Conservation (phyloP, 768 basidiomycete species). For the Fibroporia radiculosa region DNA sequence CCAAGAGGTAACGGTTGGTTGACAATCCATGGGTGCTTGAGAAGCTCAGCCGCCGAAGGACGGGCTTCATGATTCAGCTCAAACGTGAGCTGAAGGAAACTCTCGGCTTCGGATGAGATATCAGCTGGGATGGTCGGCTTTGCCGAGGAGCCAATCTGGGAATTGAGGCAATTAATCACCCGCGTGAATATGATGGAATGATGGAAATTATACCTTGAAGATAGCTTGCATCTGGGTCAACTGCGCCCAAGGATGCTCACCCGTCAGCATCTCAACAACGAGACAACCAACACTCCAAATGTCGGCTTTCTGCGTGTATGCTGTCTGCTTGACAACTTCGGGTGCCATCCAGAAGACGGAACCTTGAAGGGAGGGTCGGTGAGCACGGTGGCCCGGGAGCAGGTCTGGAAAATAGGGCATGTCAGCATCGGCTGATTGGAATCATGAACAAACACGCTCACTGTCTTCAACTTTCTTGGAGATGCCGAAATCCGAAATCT, state of each 20-base stretch:
- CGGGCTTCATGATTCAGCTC: constrained; percentile 76
- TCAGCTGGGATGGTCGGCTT: constrained; percentile 87
- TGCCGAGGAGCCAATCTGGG: constrained; percentile 84
- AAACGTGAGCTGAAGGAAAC: constrained; percentile 82
- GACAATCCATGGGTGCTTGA: constrained; percentile 67
- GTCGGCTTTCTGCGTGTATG: constrained; percentile 87
- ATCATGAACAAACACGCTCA: constrained; percentile 36
- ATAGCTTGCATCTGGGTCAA: constrained; percentile 99
- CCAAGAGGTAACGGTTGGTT: constrained; percentile 13
- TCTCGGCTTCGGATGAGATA: constrained; percentile 81
- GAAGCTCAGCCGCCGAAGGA: constrained; percentile 69
- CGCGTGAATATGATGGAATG: not conserved
- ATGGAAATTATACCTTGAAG: constrained; percentile 61
- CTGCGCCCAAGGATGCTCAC: constrained; percentile 92
- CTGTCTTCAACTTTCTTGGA: constrained; percentile 97
- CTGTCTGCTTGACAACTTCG: constrained; percentile 94
- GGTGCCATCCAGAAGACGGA: constrained; percentile 99
- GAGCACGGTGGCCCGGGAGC: constrained; percentile 56
- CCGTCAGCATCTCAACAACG: constrained; percentile 95
- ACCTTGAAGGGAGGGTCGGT: constrained; percentile 91
- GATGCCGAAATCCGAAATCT: constrained; percentile 95
- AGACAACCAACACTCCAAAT: constrained; percentile 96
- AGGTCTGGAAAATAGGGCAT: constrained; percentile 27
- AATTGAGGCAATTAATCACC: not conserved
- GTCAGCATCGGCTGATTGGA: too few species aligned